Evolutionary conservation across 2,329 filamentous ascomycete species (phyloP), one percentile per base, ranked within the genome.

Genomic region (Apiospora saccharicola): DNA sequence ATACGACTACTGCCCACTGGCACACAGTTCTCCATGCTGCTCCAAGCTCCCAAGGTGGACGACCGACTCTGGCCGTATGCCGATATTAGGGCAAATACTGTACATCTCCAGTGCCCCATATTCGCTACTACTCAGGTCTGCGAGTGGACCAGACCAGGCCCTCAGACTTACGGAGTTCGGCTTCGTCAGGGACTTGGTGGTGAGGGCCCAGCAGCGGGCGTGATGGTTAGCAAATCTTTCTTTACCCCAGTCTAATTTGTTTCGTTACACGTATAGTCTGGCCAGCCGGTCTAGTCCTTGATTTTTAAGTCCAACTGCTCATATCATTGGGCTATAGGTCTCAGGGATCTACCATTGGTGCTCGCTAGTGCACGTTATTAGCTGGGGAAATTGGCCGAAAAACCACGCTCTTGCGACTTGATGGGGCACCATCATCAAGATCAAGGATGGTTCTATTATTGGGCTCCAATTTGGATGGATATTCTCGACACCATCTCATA

Each of bases 361-460:
- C 57, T 14, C 41, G 57, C 57, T 64, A 41, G 57, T 64, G 57
- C 57, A 64, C 57, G 57, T 64, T 64, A 64, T 64, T 64, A 37
- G 57, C 57, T 64, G 57, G 57, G 34, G 57, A 64, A 64, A 64
- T 64, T 64, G 57, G 57, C 57, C 57, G 57, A 64, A 41, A 64
- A 64, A 64, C 57, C 22, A 64, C 37, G 37, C 57, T 37, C 57
- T 64, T 10, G 22, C 57, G 34, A 64, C 57, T 64, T n/a, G 19
- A 41, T 37, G 57, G 53, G 53, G 53, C 26, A 10, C 53, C 53
- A 61, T 61, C 53, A 24, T 64, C 57, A 61, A 61, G 53, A 64
- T 64, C 57, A 64, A 64, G 57, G 34, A 64, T 64, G 57, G 30
- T 24, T n/a, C 34, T 64, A 64, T 64, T 41, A 64, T 64, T 64